phyloP scores from a whole-genome alignment of 208 protist genomes.

The Leishmania braziliensis region DNA sequence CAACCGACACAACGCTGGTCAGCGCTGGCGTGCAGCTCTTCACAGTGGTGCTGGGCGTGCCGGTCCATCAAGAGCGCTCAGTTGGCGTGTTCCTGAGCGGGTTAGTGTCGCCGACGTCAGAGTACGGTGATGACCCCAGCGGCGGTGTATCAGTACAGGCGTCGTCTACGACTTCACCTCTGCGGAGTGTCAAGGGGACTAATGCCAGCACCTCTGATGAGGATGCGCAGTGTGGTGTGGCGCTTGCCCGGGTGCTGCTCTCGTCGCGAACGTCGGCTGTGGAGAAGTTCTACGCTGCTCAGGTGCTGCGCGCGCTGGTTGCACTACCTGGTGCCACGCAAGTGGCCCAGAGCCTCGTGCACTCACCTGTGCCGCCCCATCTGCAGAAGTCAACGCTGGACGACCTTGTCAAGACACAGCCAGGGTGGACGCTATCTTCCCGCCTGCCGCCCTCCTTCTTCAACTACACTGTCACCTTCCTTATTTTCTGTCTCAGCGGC shows the following conservation, averaged over 20 bases:
- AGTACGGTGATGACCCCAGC: neutral
- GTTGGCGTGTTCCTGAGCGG: conserved; percentile 23
- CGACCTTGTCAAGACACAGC: conserved; percentile 28
- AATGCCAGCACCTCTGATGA: neutral
- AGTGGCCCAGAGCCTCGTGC: conserved; percentile 25
- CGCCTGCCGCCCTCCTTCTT: conserved; percentile 38
- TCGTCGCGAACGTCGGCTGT: conserved; percentile 19
- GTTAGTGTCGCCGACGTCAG: neutral
- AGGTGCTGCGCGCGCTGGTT: conserved; percentile 56
- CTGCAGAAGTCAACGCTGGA: conserved; percentile 22
- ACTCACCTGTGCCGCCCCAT: conserved; percentile 12
- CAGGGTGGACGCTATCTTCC: conserved; percentile 20
- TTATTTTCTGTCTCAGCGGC: conserved; percentile 52
- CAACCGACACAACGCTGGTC: conserved; percentile 56
- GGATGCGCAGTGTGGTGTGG: conserved; percentile 26
- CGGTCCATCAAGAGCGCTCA: conserved; percentile 16
- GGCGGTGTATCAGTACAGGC: conserved; percentile 6
- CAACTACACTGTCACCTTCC: conserved; percentile 50
- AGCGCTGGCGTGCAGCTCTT: conserved; percentile 53
- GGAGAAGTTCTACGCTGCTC: conserved; percentile 76
- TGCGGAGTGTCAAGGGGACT: neutral
- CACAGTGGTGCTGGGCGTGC: conserved; percentile 36
- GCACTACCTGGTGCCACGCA: conserved; percentile 28
- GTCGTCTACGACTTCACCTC: neutral
- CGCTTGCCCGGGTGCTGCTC: conserved; percentile 34